Evolutionary conservation across 768 basidiomycete species (phyloP).

Genomic region (Amanita fuliginea): DNA sequence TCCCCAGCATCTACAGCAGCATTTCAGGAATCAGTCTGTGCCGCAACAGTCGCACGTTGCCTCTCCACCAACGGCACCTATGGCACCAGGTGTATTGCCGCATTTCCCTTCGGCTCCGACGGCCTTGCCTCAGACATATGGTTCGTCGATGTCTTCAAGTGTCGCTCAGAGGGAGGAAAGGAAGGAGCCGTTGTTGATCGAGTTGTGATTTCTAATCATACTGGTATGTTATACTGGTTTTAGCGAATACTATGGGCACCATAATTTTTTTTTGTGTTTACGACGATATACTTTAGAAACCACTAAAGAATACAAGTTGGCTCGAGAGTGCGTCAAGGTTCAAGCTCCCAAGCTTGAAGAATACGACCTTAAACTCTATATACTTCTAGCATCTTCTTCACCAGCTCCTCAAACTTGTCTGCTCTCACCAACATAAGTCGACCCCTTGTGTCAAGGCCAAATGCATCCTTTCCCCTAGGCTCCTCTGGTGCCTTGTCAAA

Average conservation of each 20-base stretch:
- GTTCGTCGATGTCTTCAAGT: slow-evolving; percentile 33
- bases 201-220: slow-evolving; percentile 21
- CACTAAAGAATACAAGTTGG: no score
- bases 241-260: neutral
- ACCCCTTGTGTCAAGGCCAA: slow-evolving; percentile 63
- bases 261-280: no score
- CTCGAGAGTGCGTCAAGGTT: neutral
- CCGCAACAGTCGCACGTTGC: slow-evolving; percentile 9
- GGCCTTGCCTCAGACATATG: slow-evolving; percentile 39
- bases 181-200: slow-evolving; percentile 51
- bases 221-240: neutral
- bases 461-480: slow-evolving; percentile 50
- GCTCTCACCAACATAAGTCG: slow-evolving; percentile 53
- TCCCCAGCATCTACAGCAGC: slow-evolving; percentile 15
- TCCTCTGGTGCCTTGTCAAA: slow-evolving; percentile 39
- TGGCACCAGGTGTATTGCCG: slow-evolving; percentile 32
- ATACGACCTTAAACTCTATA: slow-evolving; percentile 12
- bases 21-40: slow-evolving; percentile 1
- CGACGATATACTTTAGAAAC: no score
- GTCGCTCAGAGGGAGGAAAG: slow-evolving; percentile 52
- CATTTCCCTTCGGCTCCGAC: slow-evolving; percentile 62
- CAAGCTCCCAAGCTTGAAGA: neutral
- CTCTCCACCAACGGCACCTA: slow-evolving; percentile 15
- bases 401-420: slow-evolving; percentile 27
- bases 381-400: slow-evolving; percentile 24